Evolutionary conservation across 176 grass and related monocot species (phyloP).

Genomic region (Phyllostachys edulis): DNA sequence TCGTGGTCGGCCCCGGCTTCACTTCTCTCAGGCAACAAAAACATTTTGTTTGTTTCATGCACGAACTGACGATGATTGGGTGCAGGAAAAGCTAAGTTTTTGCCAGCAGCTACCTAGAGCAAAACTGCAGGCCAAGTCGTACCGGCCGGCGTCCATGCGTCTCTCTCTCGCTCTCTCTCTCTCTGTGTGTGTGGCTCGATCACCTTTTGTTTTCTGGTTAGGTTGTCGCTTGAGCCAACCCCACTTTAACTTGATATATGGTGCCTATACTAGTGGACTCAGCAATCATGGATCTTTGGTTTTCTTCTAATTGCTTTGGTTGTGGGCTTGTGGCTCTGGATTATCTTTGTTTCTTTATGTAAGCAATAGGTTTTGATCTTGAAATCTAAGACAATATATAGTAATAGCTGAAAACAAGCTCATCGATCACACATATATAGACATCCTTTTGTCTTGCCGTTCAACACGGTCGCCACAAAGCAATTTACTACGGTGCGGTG

Average conservation of each 20-base stretch:
- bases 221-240: constrained; percentile 3
- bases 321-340: background rate
- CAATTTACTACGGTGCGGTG: background rate
- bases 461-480: too few species aligned
- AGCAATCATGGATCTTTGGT: constrained; percentile 8
- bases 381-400: background rate
- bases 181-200: background rate
- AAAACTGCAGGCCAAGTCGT: background rate
- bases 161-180: too few species aligned
- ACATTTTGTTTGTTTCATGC: background rate
- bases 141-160: constrained; percentile 18
- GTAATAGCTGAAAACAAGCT: too few species aligned
- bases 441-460: too few species aligned
- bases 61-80: background rate
- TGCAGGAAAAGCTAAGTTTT: background rate
- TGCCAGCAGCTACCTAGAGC: background rate
- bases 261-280: constrained; percentile 11
- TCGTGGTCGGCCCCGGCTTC: background rate
- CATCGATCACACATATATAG: too few species aligned
- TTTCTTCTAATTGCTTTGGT: background rate
- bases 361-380: background rate
- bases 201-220: background rate
- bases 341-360: background rate
- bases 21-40: background rate
- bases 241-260: background rate